These are phyloP conservation scores for Candida frijolesensis DNA, from an alignment of 1,139 yeast genomes.

Conservation along the genomic window DNA sequence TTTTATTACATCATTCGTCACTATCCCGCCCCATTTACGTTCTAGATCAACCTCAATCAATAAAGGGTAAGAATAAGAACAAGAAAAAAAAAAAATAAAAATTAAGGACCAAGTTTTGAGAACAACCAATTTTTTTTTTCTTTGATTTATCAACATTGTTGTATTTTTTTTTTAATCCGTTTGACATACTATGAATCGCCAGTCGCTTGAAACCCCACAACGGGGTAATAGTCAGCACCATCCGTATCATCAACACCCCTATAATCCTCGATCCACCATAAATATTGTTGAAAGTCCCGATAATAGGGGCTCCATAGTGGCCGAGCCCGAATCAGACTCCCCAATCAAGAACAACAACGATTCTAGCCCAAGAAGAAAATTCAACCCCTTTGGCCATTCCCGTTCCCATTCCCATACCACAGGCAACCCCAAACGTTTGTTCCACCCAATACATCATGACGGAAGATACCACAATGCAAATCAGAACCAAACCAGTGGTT, in stretches of 20 bases:
- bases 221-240: constrained; percentile 6
- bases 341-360: not conserved
- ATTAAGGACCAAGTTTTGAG: not conserved
- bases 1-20: not conserved
- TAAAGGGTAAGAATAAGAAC: constrained; percentile 2
- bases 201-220: constrained; percentile 8
- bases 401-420: constrained; percentile 15
- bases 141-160: constrained; percentile 3
- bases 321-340: constrained; percentile 4
- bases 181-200: constrained; percentile 7
- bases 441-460: constrained; percentile 15
- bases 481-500: not conserved
- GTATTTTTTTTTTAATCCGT: not conserved
- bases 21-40: not conserved
- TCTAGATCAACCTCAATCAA: not conserved
- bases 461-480: constrained; percentile 8
- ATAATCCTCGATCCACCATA: constrained; percentile 8
- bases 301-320: constrained; percentile 11
- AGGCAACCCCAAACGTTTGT: constrained; percentile 8
- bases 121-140: not conserved
- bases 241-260: constrained; percentile 1
- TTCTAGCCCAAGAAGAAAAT: constrained; percentile 3
- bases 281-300: constrained; percentile 11
- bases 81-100: not conserved
- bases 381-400: constrained; percentile 7